phyloP scores from a whole-genome alignment of 164 flowering plant species.

The Echeveria elegans region DNA sequence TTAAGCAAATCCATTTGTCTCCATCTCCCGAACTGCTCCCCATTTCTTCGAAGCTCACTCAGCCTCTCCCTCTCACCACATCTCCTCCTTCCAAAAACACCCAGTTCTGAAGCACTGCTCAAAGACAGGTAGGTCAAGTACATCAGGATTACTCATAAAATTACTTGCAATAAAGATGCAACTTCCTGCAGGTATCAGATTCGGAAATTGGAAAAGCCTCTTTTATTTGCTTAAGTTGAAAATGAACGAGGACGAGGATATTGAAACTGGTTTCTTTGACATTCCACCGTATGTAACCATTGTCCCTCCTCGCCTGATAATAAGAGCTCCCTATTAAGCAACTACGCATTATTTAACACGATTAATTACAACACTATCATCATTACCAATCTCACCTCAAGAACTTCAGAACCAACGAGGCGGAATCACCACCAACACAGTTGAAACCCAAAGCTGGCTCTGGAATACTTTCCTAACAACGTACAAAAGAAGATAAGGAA shows the following conservation, averaged over 20 bases:
- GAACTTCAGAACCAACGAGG: slow-evolving; percentile 77
- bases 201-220: not conserved
- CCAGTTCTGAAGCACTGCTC: no score
- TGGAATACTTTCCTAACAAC: slow-evolving; percentile 48
- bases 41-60: not conserved
- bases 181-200: not conserved
- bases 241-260: slow-evolving; percentile 89
- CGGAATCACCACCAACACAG: slow-evolving; percentile 90
- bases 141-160: no score
- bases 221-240: slow-evolving; percentile 59
- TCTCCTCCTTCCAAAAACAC: not conserved
- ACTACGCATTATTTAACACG: not conserved
- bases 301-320: slow-evolving; percentile 76
- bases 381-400: slow-evolving; percentile 69
- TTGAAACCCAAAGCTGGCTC: slow-evolving; percentile 87
- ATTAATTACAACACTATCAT: not conserved
- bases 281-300: slow-evolving; percentile 99
- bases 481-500: not conserved
- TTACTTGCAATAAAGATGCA: not conserved
- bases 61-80: not conserved
- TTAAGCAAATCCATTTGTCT: slow-evolving; percentile 3
- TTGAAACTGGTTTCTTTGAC: slow-evolving; percentile 87
- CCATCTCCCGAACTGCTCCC: not conserved
- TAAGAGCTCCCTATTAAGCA: not conserved
- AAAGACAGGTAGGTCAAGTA: no score